Evolutionary conservation across 2,329 filamentous ascomycete genomes (phyloP).

Genomic region (Lizonia empirigonia): DNA sequence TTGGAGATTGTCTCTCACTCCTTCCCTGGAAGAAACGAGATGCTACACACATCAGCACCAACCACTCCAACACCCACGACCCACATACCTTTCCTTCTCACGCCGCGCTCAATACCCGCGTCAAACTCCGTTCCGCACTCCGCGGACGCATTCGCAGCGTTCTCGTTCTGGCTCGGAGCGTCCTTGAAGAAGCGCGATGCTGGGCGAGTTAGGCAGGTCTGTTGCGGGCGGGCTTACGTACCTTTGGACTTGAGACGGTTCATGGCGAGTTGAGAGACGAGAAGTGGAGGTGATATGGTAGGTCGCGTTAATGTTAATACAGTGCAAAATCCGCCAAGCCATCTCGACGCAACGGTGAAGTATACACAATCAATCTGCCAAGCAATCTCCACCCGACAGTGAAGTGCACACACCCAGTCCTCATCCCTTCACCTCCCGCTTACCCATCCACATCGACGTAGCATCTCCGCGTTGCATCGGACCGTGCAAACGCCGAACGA

Average conservation of each 20-base stretch:
- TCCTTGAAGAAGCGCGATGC: constrained; percentile 33
- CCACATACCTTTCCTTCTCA: constrained; percentile 27
- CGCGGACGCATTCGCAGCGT: constrained; percentile 10
- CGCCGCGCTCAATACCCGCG: constrained; percentile 21
- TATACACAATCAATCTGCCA: not conserved
- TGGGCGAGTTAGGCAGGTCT: constrained; percentile 11
- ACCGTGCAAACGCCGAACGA: no score
- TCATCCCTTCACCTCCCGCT: no score
- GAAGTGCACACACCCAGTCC: no score
- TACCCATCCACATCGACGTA: not conserved
- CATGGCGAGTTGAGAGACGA: constrained; percentile 12
- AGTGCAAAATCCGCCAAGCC: no score
- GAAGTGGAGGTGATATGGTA: no score
- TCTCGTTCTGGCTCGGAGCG: constrained; percentile 25
- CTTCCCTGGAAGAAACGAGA: constrained; percentile 6
- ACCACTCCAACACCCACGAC: no score
- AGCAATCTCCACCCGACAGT: no score
- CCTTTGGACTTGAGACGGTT: constrained; percentile 29
- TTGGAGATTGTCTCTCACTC: not conserved
- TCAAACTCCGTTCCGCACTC: constrained; percentile 13
- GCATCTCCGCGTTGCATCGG: not conserved
- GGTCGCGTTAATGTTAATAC: no score
- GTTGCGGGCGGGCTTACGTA: no score
- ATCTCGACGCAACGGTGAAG: constrained; percentile 5
- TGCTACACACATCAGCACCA: constrained; percentile 14